Evolutionary conservation across 2,329 filamentous ascomycete genomes (phyloP), one percentile per base, ranked within the genome.

Genomic region (Monilinia laxa): DNA sequence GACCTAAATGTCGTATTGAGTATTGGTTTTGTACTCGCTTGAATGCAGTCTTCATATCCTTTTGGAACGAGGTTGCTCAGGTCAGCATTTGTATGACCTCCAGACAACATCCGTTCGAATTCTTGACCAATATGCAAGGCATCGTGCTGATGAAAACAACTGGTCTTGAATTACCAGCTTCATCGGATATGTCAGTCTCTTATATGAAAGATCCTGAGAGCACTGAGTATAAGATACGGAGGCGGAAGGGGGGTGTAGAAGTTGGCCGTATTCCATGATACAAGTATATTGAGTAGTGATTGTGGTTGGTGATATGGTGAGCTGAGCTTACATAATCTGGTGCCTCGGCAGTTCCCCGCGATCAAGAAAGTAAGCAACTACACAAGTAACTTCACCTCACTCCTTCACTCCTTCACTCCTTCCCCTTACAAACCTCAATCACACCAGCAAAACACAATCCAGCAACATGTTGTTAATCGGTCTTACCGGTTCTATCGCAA

Each of bases 401-500:
- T 56, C 60, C 35, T 54, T 56, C 58, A 2, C 28, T 28, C 28
- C 28, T 28, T 28, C 49, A 20, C 28, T 56, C 60, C 35, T 54
- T 56, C 58, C 58, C 51, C 23, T 62, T 54, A 16, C 38, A 64
- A 40, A 31, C 62, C 28, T 35, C 53, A 35, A 20, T 10, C 62
- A 58, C 18, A 64, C 25, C 55, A 45, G 4, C 40, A 25, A 60
- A 38, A 31, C 42, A 40, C 31, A 62, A 38, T 62, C 16, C 25
- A 28, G 5, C 58, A 72, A 53, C 64, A 98, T 98, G 95, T 86
- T 98, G 59, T 88, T 99, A 75, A 93, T 99, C 74, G 95, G 95
- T 67, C 87, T 99, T 35, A 99, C 95, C 11, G 95, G 95, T 77
- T 97, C 93, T 69, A 98, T 99, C 76, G 95, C 95, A 68, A 99